Base-by-base conservation (phyloP, 2,329 filamentous ascomycete genomes). In the Sporothrix protearum region DNA sequence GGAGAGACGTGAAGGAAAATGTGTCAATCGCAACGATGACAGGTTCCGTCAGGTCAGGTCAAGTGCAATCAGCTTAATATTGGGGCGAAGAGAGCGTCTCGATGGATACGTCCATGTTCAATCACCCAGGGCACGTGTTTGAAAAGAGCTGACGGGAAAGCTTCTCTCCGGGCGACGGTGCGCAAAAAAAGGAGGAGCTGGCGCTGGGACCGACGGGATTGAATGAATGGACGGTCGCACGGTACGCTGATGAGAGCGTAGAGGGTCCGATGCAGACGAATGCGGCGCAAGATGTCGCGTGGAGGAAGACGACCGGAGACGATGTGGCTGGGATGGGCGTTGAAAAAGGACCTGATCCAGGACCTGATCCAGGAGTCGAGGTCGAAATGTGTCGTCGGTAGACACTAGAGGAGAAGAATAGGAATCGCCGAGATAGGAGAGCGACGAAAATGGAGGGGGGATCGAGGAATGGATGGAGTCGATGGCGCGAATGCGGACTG, bases 21-120 rank as follows among this genome's bases (percentile, higher is more conserved):
- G 10, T 28, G 49, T 53, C 47, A 68, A 68, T 53, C 30, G 19
- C 30, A 68, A 51, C 64, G 30, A 25, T 36, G 64, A 22, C 59
- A 64, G 22, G 59, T 64, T 64, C 59, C 36, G 59, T 42, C 59
- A 64, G 19, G 36, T 64, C 59, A 6, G n/a, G 55, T 39, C 49
- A 45, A 14, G 25, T 6, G 51, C 49, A 69, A 59, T 59, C 47
- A 66, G 30, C 47, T 72, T 71, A 73, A n/a, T 69, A 69, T 57
- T 39, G 28, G 69, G 61, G 69, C 28, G 47, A 72, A 47, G 63
- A 63, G n/a, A 71, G 49, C 57, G 63, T 47, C 51, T 71, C 70
- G 69, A 55, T 64, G 69, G 68, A 66, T 30, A 71, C 36, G 63
- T 72, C 73, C 73, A 74, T 74, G 64, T 74, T 64, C 72, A 71